Evolutionary conservation across 257 asterid species (phyloP), one percentile per base, ranked within the genome.

Genomic region (Ilex aquifolium): DNA sequence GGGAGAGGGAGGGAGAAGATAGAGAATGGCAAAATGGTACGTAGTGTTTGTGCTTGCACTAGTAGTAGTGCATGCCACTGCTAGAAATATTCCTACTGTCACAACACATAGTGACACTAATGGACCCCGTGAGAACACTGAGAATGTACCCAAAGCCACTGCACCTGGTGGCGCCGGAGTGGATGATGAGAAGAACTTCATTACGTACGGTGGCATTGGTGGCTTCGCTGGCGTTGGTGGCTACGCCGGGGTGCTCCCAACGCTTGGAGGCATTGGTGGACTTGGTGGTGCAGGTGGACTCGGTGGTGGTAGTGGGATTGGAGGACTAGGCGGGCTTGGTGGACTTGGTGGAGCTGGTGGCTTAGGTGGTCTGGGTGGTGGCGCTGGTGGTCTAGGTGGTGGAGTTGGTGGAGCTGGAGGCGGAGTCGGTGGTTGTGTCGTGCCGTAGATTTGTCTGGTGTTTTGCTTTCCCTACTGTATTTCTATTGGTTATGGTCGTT

Each of bases 191-290:
- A 87, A 87, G 69, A 82, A 84, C 69, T 81, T 87, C 61, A 76
- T 84, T n/a, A 40, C 79, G 0, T 80, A 72, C 44, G 90, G 90
- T 2, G 92, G 91, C 13, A 12, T 80, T 2, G 95, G 93, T 17
- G 85, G 81, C 44, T 77, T 81, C 80, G 65, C 67, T 27, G 85
- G 85, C 17, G 69, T 84, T 9, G 83, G 88, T 36, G 90, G 94
- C 50, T 72, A 55, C 12, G 84, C 72, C 5, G 88, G 88, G 15
- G 73, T 82, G 59, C 32, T 82, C 49, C 90, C 90, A 36, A 56
- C 66, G 9, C 57, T 81, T 29, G 87, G 87, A 3, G 86, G 81
- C n/a, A 30, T 52, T 9, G 86, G 71, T 0, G 81, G 77, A 29
- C 6, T 67, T 14, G 54, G 54, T 49, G 54, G 54, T 11, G 54